Conservation (phyloP, 2,329 filamentous ascomycete genomes). For the Stagonosporopsis cucurbitacearum region DNA sequence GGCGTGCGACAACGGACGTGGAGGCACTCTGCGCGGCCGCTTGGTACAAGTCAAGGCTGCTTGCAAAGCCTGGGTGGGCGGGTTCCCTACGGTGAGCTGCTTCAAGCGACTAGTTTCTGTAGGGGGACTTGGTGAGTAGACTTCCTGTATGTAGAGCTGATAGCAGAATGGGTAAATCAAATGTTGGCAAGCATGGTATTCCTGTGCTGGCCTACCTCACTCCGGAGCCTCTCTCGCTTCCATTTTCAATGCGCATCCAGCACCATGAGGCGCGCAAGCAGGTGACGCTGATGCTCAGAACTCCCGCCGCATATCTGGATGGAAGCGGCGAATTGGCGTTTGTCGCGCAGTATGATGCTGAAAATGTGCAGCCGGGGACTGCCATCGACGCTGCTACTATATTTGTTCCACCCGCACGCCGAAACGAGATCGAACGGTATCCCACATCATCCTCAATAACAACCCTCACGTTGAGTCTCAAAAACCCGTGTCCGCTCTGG, state of each 20-base stretch:
- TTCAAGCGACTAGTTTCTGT: not conserved
- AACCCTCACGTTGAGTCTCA: not conserved
- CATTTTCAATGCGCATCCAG: not conserved
- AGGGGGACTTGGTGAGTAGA: not conserved
- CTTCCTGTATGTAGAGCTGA: not conserved
- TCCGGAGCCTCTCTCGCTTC: not conserved
- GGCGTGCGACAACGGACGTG: not conserved
- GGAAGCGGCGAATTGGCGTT: not conserved
- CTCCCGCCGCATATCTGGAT: not conserved
- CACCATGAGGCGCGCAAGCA: not conserved
- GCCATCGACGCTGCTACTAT: not conserved
- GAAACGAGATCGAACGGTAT: not conserved
- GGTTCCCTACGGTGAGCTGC: not conserved
- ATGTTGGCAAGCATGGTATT: not conserved
- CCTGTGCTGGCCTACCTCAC: not conserved
- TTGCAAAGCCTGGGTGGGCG: constrained; percentile 3
- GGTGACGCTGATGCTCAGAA: not conserved
- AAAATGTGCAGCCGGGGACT: not conserved
- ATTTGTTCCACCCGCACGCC: not conserved
- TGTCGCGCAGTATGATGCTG: constrained; percentile 3
- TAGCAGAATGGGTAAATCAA: not conserved
- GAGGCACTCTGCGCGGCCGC: not conserved
- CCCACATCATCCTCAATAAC: not conserved
- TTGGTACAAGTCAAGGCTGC: not conserved
- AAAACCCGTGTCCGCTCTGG: not conserved